These are phyloP conservation scores for Angomonas ambiguus DNA, from an alignment of 208 protist species.

Conservation along the genomic window DNA sequence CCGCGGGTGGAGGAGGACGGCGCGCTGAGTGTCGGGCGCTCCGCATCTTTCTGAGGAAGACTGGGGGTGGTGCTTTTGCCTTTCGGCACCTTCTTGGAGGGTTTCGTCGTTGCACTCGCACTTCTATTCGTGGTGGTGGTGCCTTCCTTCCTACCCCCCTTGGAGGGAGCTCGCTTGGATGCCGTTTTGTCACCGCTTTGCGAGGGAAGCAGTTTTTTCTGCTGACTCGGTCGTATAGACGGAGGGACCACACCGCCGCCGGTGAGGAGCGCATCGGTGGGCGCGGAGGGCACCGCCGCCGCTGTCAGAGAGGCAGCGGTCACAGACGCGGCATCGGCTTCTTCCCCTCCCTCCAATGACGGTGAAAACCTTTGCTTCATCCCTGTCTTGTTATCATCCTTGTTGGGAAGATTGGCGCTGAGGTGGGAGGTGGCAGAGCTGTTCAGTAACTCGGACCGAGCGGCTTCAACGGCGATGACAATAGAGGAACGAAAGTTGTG, in stretches of 20 bases:
- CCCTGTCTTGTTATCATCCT: not conserved
- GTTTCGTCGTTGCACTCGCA: not conserved
- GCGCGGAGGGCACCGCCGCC: no score
- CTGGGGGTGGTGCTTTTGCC: not conserved
- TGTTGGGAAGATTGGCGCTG: not conserved
- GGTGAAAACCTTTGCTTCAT: not conserved
- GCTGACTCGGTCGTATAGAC: constrained; percentile 7
- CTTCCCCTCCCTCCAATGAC: not conserved
- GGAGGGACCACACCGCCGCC: constrained; percentile 4
- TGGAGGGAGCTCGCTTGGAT: not conserved
- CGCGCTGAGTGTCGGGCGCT: not conserved
- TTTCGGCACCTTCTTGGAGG: not conserved
- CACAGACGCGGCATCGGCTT: not conserved
- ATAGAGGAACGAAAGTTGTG: not conserved
- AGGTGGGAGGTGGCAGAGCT: not conserved
- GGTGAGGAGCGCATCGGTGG: not conserved
- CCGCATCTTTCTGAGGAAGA: not conserved
- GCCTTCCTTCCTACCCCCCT: not conserved
- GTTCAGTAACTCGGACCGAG: not conserved
- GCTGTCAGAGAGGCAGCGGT: not conserved
- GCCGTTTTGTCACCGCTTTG: not conserved
- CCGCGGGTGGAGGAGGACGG: not conserved
- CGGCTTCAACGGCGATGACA: not conserved
- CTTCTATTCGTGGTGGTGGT: not conserved
- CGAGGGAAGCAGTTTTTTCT: not conserved